A percentile compares a stretch with the other conserved stretches of the same genome.
Conservation (phyloP, 2,329 filamentous ascomycete genomes). For the Arthroderma sp. region DNA sequence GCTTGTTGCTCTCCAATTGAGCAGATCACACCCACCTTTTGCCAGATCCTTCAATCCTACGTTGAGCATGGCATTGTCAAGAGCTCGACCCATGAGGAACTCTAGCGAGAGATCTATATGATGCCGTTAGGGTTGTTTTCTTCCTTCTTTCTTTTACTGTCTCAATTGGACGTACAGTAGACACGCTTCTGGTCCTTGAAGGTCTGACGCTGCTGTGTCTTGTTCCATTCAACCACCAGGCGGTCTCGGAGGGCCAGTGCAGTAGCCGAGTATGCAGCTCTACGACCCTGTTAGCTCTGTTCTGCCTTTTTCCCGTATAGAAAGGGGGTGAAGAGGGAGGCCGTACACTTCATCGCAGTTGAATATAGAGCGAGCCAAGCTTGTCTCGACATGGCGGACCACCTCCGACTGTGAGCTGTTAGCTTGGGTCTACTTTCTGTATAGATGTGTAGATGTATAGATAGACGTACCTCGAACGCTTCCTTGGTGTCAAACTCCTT, state of each 20-base stretch:
- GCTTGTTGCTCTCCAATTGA: too few species aligned
- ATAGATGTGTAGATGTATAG: background rate
- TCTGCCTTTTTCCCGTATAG: background rate
- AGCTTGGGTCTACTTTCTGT: too few species aligned
- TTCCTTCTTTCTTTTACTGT: too few species aligned
- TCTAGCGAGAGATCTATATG: conserved; percentile 74
- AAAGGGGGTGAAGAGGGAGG: background rate
- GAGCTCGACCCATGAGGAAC: conserved; percentile 89
- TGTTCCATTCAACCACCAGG: conserved; percentile 92
- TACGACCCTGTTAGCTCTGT: conserved; percentile 18
- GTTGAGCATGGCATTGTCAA: conserved; percentile 99
- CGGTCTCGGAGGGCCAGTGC: conserved; percentile 87
- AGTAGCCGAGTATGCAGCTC: conserved; percentile 80
- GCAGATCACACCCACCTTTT: conserved; percentile 56
- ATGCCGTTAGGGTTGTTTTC: conserved; percentile 8
- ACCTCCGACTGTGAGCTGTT: conserved; percentile 57
- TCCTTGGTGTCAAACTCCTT: conserved; percentile 65
- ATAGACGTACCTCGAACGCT: conserved; percentile 51
- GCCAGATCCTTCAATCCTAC: conserved; percentile 77
- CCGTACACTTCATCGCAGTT: conserved; percentile 78
- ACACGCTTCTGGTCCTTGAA: conserved; percentile 82
- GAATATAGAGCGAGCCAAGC: conserved; percentile 87
- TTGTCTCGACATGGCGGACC: conserved; percentile 91
- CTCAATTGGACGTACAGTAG: conserved; percentile 56
- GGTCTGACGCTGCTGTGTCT: conserved; percentile 92